Base-by-base conservation (phyloP, 2,329 filamentous ascomycete genomes). In the Cercospora canescens region DNA sequence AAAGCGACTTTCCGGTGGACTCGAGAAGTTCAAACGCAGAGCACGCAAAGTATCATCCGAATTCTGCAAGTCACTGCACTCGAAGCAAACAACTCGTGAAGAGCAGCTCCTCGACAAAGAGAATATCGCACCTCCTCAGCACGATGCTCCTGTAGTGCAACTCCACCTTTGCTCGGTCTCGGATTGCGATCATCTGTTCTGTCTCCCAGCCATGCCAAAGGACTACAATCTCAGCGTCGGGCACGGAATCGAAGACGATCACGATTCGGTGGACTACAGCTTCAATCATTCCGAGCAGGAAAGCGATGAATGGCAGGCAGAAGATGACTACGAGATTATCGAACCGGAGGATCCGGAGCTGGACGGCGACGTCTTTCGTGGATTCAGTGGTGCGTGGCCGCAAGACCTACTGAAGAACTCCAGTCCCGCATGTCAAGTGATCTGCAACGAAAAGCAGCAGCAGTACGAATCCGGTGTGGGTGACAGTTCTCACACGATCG, bases 161-260 rank as follows among this genome's bases (percentile, higher is more conserved):
- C 59, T 32, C 3, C 57, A 26, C 26, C 59, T 61, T 7, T 61
- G 59, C 45, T 52, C 59, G 4, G n/a, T 52, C 16, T 30, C 28
- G 8, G 59, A 52, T 30, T 61, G 59, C 21, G 59, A 61, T n/a
- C 59, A 61, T 21, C 32, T 34, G 26, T 52, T 61, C 59, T 61
- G 45, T 35, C 41, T 52, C 5, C 59, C 59, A 16, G 37, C 59
- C 21, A 52, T 61, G 3, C 41, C 59, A 24, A 50, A 52, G 18
- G 59, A 52, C 32, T 61, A 61, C 48, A 28, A 37, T n/a, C 59
- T 50, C 11, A 28, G 28, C n/a, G 45, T 61, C 30, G 59, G 59
- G 2, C 59, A 61, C 30, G 59, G 59, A 24, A 6, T 37, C 39
- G 59, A 61, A 37, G 59, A 61, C 41, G 59, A 52, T 37, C 59